Percentiles rank a stretch among this genome's conserved stretches.
phyloP scores from a whole-genome alignment of 225 moss, liverwort and hornwort genomes.

The Pleurozium schreberi region DNA sequence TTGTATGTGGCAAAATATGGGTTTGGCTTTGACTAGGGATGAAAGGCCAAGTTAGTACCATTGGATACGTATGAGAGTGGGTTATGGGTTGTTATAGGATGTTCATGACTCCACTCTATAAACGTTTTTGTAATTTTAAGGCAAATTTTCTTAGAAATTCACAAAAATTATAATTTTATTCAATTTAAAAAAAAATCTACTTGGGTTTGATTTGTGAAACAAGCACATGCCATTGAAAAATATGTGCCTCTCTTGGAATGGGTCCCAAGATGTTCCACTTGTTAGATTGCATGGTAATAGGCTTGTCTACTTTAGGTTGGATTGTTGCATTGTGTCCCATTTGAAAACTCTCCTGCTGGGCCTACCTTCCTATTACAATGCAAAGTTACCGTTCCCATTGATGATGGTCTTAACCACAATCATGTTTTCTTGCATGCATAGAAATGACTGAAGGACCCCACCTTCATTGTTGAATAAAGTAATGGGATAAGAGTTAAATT shows the following conservation, averaged over 20 bases:
- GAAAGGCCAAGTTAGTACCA: background rate
- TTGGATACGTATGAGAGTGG: fast-evolving
- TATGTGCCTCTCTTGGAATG: background rate
- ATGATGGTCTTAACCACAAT: background rate
- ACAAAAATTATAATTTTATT: background rate
- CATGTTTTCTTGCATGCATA: background rate
- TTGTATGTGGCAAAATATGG: too few relatives aligned
- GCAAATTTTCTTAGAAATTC: fast-evolving
- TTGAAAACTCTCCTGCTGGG: background rate
- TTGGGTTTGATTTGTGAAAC: background rate
- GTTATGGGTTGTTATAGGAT: background rate
- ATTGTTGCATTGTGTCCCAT: background rate
- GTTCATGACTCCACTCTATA: background rate
- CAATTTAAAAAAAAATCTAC: background rate
- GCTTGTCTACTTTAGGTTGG: background rate
- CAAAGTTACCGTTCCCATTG: background rate
- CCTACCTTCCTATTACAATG: background rate
- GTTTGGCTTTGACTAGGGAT: too few relatives aligned
- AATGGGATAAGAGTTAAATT: background rate
- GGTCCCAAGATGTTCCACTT: background rate
- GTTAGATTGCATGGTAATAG: background rate
- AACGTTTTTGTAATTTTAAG: background rate
- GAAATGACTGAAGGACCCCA: background rate
- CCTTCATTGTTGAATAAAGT: background rate
- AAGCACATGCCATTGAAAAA: fast-evolving